phyloP scores from a whole-genome alignment of 345 rosid species.

The Hirschfeldia incana region DNA sequence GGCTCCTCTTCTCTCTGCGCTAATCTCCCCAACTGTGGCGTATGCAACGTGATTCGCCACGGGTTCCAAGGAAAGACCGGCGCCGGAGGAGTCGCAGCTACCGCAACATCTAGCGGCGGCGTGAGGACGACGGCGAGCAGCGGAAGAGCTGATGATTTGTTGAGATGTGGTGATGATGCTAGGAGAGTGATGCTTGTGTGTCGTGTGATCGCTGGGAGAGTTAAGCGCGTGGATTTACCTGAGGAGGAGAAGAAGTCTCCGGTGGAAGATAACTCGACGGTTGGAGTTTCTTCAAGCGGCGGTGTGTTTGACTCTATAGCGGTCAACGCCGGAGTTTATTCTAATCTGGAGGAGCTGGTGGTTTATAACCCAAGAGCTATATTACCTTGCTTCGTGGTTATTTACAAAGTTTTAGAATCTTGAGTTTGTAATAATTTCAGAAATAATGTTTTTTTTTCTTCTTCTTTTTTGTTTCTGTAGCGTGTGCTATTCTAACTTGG shows the following conservation, averaged over 20 bases:
- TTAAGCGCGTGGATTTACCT: slow-evolving; percentile 46
- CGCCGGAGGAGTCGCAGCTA: slow-evolving; percentile 20
- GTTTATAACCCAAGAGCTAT: slow-evolving; percentile 89
- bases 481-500: slow-evolving; percentile 5
- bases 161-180: slow-evolving; percentile 50
- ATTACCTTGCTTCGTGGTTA: slow-evolving; percentile 93
- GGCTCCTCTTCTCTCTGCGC: slow-evolving; percentile 83
- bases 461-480: not conserved
- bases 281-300: slow-evolving; percentile 20
- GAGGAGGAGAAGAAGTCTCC: slow-evolving; percentile 41
- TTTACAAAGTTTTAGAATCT: slow-evolving; percentile 68
- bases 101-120: slow-evolving; percentile 33
- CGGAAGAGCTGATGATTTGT: slow-evolving; percentile 87
- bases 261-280: not conserved
- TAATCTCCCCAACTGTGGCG: slow-evolving; percentile 79
- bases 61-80: slow-evolving; percentile 60
- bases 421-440: slow-evolving; percentile 36
- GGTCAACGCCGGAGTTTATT: slow-evolving; percentile 63
- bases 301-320: slow-evolving; percentile 83
- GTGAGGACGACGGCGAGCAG: slow-evolving; percentile 87
- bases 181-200: slow-evolving; percentile 92
- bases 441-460: slow-evolving; percentile 23
- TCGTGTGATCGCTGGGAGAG: slow-evolving; percentile 93
- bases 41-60: slow-evolving; percentile 78
- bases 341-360: slow-evolving; percentile 80